Conservation (phyloP, 805 yeast species). For the Monosporozyma solicola region DNA sequence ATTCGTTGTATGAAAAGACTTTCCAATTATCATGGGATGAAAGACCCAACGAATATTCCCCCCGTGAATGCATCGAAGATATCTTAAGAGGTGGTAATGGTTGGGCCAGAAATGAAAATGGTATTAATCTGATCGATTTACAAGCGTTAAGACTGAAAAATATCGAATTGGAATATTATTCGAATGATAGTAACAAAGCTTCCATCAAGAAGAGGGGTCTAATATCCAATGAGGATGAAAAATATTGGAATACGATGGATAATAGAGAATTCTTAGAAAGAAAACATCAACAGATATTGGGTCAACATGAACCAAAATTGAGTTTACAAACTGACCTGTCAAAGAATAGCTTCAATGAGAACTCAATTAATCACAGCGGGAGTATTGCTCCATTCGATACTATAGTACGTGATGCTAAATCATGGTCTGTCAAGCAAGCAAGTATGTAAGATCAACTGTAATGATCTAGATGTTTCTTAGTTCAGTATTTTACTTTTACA, state of each 20-base stretch:
- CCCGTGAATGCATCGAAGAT: constrained; percentile 66
- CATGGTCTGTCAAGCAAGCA: constrained; percentile 17
- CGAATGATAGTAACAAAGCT: neutral
- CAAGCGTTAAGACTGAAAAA: constrained; percentile 25
- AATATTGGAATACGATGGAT: constrained; percentile 18
- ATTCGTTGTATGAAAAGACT: constrained; percentile 42
- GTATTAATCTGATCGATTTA: constrained; percentile 27
- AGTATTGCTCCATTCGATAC: neutral
- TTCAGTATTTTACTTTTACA: neutral
- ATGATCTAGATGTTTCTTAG: neutral
- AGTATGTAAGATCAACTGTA: neutral
- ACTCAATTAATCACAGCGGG: neutral
- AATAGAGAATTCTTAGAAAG: constrained; percentile 24
- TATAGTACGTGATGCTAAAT: constrained; percentile 18
- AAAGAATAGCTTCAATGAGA: neutral
- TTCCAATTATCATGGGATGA: constrained; percentile 56
- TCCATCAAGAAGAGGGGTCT: neutral
- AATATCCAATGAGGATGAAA: constrained; percentile 6
- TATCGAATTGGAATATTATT: constrained; percentile 10
- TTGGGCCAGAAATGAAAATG: constrained; percentile 40
- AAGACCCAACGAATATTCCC: constrained; percentile 48
- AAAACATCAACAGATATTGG: constrained; percentile 16
- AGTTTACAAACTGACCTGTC: neutral
- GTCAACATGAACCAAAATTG: neutral
- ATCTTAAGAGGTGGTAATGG: constrained; percentile 67